phyloP scores from a whole-genome alignment of 1,284 basidiomycete species.

The Salmacisia buchloeana region DNA sequence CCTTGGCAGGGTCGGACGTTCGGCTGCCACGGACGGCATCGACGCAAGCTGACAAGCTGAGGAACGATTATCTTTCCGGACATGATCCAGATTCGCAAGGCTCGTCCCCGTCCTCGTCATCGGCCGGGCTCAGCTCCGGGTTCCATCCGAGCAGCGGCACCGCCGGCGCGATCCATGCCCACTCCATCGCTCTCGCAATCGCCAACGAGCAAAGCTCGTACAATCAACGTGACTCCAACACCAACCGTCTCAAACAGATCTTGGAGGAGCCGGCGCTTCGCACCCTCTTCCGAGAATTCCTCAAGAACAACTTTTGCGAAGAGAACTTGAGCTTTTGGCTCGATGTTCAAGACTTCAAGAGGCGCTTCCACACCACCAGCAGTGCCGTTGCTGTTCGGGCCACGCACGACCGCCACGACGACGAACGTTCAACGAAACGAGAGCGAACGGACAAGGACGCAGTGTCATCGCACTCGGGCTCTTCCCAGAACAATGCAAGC shows the following conservation, averaged over 20 bases:
- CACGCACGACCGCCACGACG: conserved; percentile 14
- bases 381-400: conserved; percentile 67
- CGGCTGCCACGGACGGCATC: neutral
- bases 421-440: neutral
- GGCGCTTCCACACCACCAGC: conserved; percentile 88
- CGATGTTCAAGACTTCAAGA: conserved; percentile 93
- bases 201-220: conserved; percentile 22
- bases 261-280: conserved; percentile 87
- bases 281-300: conserved; percentile 85
- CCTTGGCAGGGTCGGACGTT: neutral
- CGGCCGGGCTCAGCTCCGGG: neutral
- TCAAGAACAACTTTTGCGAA: conserved; percentile 91
- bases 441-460: conserved; percentile 2
- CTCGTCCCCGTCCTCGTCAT: neutral
- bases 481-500: conserved; percentile 24
- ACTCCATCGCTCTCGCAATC: neutral
- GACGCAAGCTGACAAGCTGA: neutral
- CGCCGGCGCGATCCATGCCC: conserved; percentile 2
- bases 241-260: conserved; percentile 83
- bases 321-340: conserved; percentile 97
- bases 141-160: neutral
- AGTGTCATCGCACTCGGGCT: conserved; percentile 10
- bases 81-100: neutral
- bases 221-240: conserved; percentile 65
- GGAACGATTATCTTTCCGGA: neutral